Evolutionary conservation across 139 green algal genomes (phyloP), one percentile per base, ranked within the genome.

Genomic region (Picochlorum sp.): DNA sequence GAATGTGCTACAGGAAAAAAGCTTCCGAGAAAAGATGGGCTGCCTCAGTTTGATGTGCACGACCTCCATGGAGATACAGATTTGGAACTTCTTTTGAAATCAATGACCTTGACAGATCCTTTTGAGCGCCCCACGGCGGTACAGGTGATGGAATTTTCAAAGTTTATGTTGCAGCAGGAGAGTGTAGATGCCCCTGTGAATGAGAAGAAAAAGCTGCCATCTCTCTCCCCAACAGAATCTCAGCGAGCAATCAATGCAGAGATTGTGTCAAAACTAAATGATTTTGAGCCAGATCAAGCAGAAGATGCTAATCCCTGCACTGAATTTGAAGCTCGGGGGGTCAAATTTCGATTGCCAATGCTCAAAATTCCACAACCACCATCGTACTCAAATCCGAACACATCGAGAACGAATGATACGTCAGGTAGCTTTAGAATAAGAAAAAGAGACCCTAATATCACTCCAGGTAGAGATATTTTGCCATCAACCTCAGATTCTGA

Each of bases 1-100:
- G 83, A 87, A 57, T 81, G 66, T 37, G 69, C 71, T 10, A 86
- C 78, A 30, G 79, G 79, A 65, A 20, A 55, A 64, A 30, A 26
- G 47, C 28, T 81, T 34, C 68, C 69, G 8, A 34, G 64, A n/a
- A 50, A 51, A 31, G 63, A 52, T n/a, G 24, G 37, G 9, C 14
- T 11, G 15, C 6, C 24, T 3, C n/a, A 66, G 10, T n/a, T 9
- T 4, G 38, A 51, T 10, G 3, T 57, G 31, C 8, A 55, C 5
- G 47, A 23, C 34, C 41, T 66, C 34, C 31, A 23, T 8, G 60
- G 60, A 10, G 13, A 28, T 23, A 24, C 14, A 41, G 21, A 21
- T 18, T 45, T 66, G 11, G 31, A 50, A 23, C 7, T 26, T 15
- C n/a, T 66, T 18, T 14, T 66, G 14, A n/a, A 16, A 34, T 14